Percentiles rank a stretch among this genome's conserved stretches.
These are phyloP conservation scores for Saccharum hybrid DNA, from an alignment of 202 grass and related monocot genomes.

Conservation along the genomic window DNA sequence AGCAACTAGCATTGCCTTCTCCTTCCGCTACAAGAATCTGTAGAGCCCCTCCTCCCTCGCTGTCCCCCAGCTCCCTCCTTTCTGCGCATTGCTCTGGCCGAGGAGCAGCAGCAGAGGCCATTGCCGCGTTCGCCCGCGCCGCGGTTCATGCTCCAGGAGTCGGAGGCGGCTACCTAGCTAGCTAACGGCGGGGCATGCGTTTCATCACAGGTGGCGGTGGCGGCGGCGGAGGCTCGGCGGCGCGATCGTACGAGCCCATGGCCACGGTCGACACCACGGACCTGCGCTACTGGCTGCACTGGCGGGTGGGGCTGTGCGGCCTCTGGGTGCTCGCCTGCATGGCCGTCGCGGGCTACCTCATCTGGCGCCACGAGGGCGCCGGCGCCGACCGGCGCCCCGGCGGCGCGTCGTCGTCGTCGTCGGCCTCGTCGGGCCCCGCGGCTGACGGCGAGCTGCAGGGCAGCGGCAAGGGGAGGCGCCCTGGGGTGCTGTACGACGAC, in stretches of 20 bases:
- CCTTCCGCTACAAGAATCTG: conserved; percentile 34
- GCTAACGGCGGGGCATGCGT: conserved; percentile 41
- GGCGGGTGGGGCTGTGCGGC: conserved; percentile 63
- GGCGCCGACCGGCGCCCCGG: conserved; percentile 31
- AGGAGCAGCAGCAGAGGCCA: neutral
- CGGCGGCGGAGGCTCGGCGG: neutral
- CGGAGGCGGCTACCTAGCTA: neutral
- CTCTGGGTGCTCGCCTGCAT: conserved; percentile 66
- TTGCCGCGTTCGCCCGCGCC: neutral
- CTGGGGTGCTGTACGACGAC: conserved; percentile 71
- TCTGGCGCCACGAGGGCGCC: conserved; percentile 73
- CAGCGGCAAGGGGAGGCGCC: neutral
- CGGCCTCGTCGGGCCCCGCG: neutral
- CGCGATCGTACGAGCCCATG: conserved; percentile 60
- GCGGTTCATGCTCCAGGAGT: conserved; percentile 22
- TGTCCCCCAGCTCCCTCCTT: too few relatives aligned
- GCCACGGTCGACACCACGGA: conserved; percentile 63
- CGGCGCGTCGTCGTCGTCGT: conserved; percentile 11
- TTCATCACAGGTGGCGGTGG: conserved; percentile 48
- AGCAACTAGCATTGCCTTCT: neutral
- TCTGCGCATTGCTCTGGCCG: neutral
- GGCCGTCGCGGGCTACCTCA: conserved; percentile 53
- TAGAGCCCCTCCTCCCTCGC: neutral
- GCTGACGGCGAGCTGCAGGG: neutral
- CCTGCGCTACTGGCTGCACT: conserved; percentile 70